Evolutionary conservation across 495 filamentous ascomycete genomes (phyloP).

Genomic region (Glarea lozoyensis): DNA sequence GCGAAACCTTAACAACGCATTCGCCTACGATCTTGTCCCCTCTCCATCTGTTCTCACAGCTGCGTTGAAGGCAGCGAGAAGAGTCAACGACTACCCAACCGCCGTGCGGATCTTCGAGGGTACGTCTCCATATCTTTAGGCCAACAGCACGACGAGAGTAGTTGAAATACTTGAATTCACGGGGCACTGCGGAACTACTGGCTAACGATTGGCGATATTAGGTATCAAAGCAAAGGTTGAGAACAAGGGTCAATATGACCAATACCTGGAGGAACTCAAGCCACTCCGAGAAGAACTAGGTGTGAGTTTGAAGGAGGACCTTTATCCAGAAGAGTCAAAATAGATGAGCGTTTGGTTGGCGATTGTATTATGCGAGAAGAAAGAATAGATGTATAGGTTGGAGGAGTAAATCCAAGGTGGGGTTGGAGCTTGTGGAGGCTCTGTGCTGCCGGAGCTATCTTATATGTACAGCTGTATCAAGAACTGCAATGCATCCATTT

Average conservation of each 20-base stretch:
- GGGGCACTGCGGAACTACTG: not conserved
- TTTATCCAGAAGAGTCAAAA: constrained; percentile 63
- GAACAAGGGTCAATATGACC: constrained; percentile 93
- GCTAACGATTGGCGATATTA: constrained; percentile 24
- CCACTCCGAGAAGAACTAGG: constrained; percentile 88
- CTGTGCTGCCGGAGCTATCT: constrained; percentile 14
- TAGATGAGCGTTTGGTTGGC: constrained; percentile 14
- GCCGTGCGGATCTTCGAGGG: constrained; percentile 98
- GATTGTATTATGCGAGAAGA: constrained; percentile 3
- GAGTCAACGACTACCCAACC: constrained; percentile 98
- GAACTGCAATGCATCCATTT: constrained; percentile 19
- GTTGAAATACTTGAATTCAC: not conserved
- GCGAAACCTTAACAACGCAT: constrained; percentile 99
- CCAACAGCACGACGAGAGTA: not conserved
- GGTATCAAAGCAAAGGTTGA: constrained; percentile 99
- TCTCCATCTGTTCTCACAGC: constrained; percentile 86
- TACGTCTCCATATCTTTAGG: constrained; percentile 42
- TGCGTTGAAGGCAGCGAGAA: constrained; percentile 80
- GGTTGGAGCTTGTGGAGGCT: constrained; percentile 6
- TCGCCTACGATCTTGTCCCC: constrained; percentile 99
- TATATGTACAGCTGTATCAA: constrained; percentile 23
- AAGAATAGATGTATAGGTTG: constrained; percentile 16
- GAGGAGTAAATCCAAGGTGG: constrained; percentile 6
- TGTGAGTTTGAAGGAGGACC: constrained; percentile 82
- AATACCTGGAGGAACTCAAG: constrained; percentile 93